A percentile compares a stretch with the other conserved stretches of the same genome.
phyloP scores from a whole-genome alignment of 2,329 filamentous ascomycete species.

The Pseudocercospora fijiensis region DNA sequence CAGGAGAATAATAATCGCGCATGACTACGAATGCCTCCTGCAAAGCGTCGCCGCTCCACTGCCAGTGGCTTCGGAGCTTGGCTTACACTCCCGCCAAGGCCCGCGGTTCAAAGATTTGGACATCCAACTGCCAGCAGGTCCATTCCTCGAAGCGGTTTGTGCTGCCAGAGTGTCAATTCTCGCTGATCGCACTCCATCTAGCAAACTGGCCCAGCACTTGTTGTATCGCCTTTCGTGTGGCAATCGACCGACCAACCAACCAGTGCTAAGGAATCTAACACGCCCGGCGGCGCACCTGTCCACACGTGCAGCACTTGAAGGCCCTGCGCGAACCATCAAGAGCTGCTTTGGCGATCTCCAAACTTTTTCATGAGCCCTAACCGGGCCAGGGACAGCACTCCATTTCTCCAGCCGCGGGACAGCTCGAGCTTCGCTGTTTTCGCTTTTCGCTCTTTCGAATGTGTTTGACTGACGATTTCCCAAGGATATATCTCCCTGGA shows the following conservation, averaged over 20 bases:
- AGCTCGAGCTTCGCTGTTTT: not conserved
- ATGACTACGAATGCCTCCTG: not conserved
- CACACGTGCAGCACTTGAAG: constrained; percentile 14
- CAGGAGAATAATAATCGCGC: not conserved
- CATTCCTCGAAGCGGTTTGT: not conserved
- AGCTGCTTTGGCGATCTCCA: constrained; percentile 9
- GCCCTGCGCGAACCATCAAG: constrained; percentile 11
- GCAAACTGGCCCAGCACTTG: constrained; percentile 7
- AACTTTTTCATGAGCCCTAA: constrained; percentile 10
- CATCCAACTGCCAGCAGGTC: not conserved
- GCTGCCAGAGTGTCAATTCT: not conserved
- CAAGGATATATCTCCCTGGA: not conserved
- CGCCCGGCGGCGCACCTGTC: constrained; percentile 5
- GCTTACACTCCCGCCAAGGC: not conserved
- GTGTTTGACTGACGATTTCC: not conserved
- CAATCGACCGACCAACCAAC: constrained; percentile 14
- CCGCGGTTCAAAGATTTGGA: not conserved
- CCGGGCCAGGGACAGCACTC: constrained; percentile 13
- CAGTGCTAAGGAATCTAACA: constrained; percentile 12
- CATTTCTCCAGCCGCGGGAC: constrained; percentile 7
- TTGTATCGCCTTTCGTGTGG: constrained; percentile 6
- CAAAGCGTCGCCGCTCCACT: not conserved
- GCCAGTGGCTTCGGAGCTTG: constrained; percentile 1
- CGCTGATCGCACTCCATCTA: constrained; percentile 16
- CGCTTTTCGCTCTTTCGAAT: constrained; percentile 14